A percentile compares a stretch with the other conserved stretches of the same genome.
Conservation (phyloP, 169 alveolate species). For the Cystoisospora suis region DNA sequence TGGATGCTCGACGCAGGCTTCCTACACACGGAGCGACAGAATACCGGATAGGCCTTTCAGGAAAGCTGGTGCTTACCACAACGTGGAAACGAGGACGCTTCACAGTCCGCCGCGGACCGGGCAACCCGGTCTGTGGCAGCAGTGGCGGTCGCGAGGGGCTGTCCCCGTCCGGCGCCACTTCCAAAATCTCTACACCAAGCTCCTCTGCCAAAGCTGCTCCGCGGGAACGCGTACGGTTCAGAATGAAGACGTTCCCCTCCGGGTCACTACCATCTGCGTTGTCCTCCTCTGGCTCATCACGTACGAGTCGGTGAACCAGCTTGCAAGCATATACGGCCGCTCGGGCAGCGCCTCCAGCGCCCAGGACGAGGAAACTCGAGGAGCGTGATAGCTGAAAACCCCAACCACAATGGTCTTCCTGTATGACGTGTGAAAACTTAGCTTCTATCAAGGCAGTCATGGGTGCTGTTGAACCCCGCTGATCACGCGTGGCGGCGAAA, state of each 20-base stretch:
- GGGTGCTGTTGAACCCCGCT: too few relatives aligned
- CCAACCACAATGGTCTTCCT: neutral
- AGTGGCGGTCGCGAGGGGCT: too few relatives aligned
- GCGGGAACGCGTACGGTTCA: neutral
- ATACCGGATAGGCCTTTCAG: too few relatives aligned
- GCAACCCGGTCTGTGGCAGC: too few relatives aligned
- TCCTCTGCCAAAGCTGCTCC: neutral
- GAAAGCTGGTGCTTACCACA: too few relatives aligned
- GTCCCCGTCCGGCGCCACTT: neutral
- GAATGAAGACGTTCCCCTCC: neutral
- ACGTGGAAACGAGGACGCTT: too few relatives aligned
- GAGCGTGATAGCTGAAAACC: constrained; percentile 4
- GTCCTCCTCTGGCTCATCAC: neutral
- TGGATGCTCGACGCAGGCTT: too few relatives aligned
- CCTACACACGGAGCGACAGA: too few relatives aligned
- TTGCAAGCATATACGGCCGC: constrained; percentile 12
- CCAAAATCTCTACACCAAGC: neutral
- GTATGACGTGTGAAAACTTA: too few relatives aligned
- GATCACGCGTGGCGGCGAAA: too few relatives aligned
- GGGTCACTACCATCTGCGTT: neutral
- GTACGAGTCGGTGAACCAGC: neutral
- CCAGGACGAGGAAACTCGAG: constrained; percentile 26
- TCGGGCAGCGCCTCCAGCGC: constrained; percentile 32
- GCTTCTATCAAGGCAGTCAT: too few relatives aligned
- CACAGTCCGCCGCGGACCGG: too few relatives aligned